phyloP scores from a whole-genome alignment of 768 basidiomycete genomes.

The Cyathus striatus region DNA sequence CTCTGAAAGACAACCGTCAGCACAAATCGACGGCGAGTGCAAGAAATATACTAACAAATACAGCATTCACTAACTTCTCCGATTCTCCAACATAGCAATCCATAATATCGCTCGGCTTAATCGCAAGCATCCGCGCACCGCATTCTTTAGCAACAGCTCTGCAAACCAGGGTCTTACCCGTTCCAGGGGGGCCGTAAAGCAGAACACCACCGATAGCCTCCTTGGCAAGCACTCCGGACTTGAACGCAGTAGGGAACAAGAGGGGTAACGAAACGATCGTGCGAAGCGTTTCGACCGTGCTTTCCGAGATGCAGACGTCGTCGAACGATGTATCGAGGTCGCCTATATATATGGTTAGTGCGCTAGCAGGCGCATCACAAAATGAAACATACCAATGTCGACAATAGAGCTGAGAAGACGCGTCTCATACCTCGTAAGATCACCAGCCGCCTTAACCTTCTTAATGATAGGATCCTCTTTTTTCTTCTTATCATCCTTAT shows the following conservation, averaged over 20 bases:
- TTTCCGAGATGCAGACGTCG: constrained; percentile 8
- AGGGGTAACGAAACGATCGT: constrained; percentile 11
- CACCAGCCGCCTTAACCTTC: constrained; percentile 4
- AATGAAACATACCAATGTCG: constrained; percentile 6
- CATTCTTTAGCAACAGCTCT: constrained; percentile 37
- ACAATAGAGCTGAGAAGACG: constrained; percentile 8
- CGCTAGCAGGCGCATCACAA: neutral
- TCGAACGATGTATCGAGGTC: constrained; percentile 9
- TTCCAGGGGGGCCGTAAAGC: constrained; percentile 47
- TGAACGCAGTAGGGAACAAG: constrained; percentile 8
- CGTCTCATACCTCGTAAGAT: constrained; percentile 6
- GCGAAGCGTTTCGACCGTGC: constrained; percentile 9
- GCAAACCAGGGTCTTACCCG: constrained; percentile 51
- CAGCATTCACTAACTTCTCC: constrained; percentile 8
- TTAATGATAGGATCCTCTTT: constrained; percentile 4
- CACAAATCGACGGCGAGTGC: neutral
- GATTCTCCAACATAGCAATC: constrained; percentile 9
- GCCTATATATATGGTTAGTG: neutral
- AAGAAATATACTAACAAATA: constrained; percentile 9
- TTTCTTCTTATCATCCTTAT: no score
- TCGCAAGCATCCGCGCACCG: constrained; percentile 11
- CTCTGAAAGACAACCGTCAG: constrained; percentile 33
- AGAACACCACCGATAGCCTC: constrained; percentile 54
- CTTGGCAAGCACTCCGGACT: constrained; percentile 42
- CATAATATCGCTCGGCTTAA: constrained; percentile 2